Percentiles rank a stretch among this genome's conserved stretches.
Conservation (phyloP, 148 eudicot genomes). For the Dysphania ambrosioides region DNA sequence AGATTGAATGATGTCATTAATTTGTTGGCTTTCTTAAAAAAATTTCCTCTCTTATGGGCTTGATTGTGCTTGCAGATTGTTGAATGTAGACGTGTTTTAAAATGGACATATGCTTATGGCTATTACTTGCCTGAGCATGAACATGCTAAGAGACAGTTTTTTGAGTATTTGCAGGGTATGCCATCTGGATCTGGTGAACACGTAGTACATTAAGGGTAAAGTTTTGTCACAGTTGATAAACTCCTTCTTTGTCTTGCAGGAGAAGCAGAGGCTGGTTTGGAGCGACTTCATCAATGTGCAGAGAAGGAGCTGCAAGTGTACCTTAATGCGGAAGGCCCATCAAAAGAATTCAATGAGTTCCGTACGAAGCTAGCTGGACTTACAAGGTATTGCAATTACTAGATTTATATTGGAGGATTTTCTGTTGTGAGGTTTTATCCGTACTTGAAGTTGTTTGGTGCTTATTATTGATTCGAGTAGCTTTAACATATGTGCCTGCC, state of each 20-base stretch:
- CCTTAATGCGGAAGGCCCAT: slow-evolving; percentile 62
- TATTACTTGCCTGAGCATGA: slow-evolving; percentile 77
- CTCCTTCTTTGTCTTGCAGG: slow-evolving; percentile 37
- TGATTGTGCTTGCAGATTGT: slow-evolving; percentile 61
- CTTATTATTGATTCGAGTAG: background rate
- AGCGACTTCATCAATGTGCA: slow-evolving; percentile 92
- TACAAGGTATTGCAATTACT: slow-evolving; percentile 48
- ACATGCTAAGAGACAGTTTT: slow-evolving; percentile 69
- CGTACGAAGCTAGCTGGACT: slow-evolving; percentile 78
- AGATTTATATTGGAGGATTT: no score
- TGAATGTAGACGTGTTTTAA: slow-evolving; percentile 86
- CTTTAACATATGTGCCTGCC: background rate
- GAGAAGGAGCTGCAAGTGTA: slow-evolving; percentile 79
- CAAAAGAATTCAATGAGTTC: slow-evolving; percentile 64
- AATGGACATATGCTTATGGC: slow-evolving; percentile 96
- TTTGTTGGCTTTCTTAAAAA: background rate
- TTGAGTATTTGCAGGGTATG: slow-evolving; percentile 85
- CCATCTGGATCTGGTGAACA: background rate
- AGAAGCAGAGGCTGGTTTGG: slow-evolving; percentile 90
- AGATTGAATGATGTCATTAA: slow-evolving; percentile 34
- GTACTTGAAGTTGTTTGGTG: background rate
- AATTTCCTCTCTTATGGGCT: background rate
- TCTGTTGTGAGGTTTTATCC: background rate
- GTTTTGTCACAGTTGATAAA: slow-evolving; percentile 14
- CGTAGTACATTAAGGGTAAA: background rate